These are phyloP conservation scores for Physcia stellaris DNA, from an alignment of 495 filamentous ascomycete species.

Conservation along the genomic window DNA sequence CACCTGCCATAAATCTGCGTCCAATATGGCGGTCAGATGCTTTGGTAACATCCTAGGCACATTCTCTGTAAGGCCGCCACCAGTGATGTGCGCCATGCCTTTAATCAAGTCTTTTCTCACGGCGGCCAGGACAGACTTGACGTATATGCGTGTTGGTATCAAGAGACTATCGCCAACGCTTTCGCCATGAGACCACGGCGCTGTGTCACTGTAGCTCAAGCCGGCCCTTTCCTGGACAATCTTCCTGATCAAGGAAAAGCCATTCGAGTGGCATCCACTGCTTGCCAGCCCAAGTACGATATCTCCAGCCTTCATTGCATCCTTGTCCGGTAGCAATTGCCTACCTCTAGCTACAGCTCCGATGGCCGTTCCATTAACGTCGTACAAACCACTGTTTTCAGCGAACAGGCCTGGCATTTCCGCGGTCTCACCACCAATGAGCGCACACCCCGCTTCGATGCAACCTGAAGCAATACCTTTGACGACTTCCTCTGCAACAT, in stretches of 20 bases:
- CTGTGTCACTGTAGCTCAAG: slow-evolving; percentile 51
- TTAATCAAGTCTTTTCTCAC: slow-evolving; percentile 49
- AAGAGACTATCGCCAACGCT: slow-evolving; percentile 62
- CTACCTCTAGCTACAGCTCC: slow-evolving; percentile 58
- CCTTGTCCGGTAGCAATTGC: slow-evolving; percentile 58
- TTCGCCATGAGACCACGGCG: slow-evolving; percentile 45
- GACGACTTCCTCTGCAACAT: slow-evolving; percentile 66
- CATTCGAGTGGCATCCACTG: slow-evolving; percentile 83
- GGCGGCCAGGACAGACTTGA: slow-evolving; percentile 53
- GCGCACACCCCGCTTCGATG: slow-evolving; percentile 64
- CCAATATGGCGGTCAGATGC: slow-evolving; percentile 60
- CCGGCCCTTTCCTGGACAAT: slow-evolving; percentile 61
- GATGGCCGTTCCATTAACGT: slow-evolving; percentile 76
- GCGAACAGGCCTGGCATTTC: slow-evolving; percentile 94
- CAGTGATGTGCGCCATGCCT: slow-evolving; percentile 92
- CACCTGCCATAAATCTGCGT: slow-evolving; percentile 55
- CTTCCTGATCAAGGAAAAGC: slow-evolving; percentile 84
- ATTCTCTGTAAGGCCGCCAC: slow-evolving; percentile 84
- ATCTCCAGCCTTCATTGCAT: slow-evolving; percentile 66
- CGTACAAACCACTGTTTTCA: slow-evolving; percentile 55
- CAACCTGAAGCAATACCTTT: slow-evolving; percentile 80
- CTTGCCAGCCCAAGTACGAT: slow-evolving; percentile 71
- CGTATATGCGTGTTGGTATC: slow-evolving; percentile 72
- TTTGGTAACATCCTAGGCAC: slow-evolving; percentile 81
- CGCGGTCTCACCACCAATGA: slow-evolving; percentile 90